Evolutionary conservation across 371 early-diverging fungal species (phyloP), one percentile per base, ranked within the genome.

Genomic region (Syncephalastrum monosporum): DNA sequence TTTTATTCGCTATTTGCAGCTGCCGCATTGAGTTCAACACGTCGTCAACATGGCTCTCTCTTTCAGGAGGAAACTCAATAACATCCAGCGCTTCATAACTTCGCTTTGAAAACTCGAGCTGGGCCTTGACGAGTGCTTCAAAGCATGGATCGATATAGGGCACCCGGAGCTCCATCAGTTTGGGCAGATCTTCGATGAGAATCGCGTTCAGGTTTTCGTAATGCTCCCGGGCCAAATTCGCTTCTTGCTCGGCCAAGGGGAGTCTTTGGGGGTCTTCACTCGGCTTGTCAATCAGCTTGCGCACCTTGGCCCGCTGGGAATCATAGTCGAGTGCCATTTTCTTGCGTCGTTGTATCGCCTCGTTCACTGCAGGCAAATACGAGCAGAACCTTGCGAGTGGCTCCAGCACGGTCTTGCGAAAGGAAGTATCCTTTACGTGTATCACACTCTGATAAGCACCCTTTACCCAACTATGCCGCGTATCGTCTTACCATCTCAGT

Each of bases 251-350:
- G 1, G 90, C 91, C 66, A 77, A 64, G 6, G 89, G 84, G 49
- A 91, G 66, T 47, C 79, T 81, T 7, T 67, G 64, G 10, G 89
- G 77, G 56, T 89, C 90, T 57, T 90, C 89, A 13, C 82, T 82
- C 0, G 92, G 91, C 50, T 85, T 86, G 42, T 91, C 91, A 24
- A 85, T 83, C 52, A 91, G 62, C 61, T 91, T 92, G 42, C 87
- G 76, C 42, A 89, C 86, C 64, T 82, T 85, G 49, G 82, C 71
- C 3, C 88, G 73, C 14, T 83, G 77, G 23, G 85, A 71, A 59
- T 97, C 97, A 61, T 94, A 91, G 60, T 97, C 97, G 42, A 93
- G 67, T 41, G 92, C 67, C 65, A 94, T 93, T 60, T 90, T 88
- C 49, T 86, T 74, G 17, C 96, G 87, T 52, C 89, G 85, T 63